Evolutionary conservation across 306 rosid species (phyloP).

Genomic region (Erythrophleum fordii): DNA sequence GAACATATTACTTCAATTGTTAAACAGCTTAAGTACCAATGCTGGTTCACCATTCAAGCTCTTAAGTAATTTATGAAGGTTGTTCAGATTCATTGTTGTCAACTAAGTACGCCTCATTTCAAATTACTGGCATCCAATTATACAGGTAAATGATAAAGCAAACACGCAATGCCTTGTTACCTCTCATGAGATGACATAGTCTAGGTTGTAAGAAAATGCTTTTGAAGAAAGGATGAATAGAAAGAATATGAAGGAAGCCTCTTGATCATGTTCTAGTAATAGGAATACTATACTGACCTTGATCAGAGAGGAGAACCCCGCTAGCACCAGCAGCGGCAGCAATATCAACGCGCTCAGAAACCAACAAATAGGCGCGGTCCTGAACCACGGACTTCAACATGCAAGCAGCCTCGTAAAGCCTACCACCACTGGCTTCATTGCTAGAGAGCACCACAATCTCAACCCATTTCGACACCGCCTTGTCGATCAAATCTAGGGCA

Average conservation of each 20-base stretch:
- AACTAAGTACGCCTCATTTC: neutral
- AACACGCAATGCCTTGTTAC: neutral
- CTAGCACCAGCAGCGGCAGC: constrained; percentile 82
- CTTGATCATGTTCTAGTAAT: neutral
- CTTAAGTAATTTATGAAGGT: neutral
- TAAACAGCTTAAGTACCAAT: neutral
- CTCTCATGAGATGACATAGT: neutral
- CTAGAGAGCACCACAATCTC: constrained; percentile 69
- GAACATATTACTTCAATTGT: neutral
- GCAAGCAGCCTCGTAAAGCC: constrained; percentile 85
- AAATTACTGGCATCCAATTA: neutral
- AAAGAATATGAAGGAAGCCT: neutral
- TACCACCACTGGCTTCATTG: constrained; percentile 60
- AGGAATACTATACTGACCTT: constrained; percentile 51
- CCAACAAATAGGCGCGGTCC: constrained; percentile 80
- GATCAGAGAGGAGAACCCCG: constrained; percentile 92
- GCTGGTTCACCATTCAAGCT: neutral
- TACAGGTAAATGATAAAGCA: neutral
- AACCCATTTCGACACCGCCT: constrained; percentile 72
- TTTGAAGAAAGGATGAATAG: neutral
- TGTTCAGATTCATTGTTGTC: neutral
- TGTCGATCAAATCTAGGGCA: constrained; percentile 54
- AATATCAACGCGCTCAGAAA: constrained; percentile 85
- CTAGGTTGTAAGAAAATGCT: neutral
- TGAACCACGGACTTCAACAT: constrained; percentile 65